A percentile compares a stretch with the other conserved stretches of the same genome.
phyloP scores from a whole-genome alignment of 1,284 basidiomycete species.

The Tilletia horrida region DNA sequence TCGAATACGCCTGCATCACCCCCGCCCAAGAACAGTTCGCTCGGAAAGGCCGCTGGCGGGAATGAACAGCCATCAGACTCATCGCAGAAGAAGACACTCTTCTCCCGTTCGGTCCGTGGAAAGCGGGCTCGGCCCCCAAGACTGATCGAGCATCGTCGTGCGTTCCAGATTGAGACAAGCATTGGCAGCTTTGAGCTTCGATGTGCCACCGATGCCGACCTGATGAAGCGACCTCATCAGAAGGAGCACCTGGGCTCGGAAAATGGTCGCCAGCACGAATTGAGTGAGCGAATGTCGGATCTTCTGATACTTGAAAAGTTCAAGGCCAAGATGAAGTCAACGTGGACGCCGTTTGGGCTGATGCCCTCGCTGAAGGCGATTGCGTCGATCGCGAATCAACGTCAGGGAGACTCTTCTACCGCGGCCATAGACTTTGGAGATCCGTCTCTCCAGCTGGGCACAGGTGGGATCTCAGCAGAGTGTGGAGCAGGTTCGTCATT shows the following conservation, averaged over 20 bases:
- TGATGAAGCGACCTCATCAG: neutral
- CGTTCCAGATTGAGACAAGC: slow-evolving; percentile 31
- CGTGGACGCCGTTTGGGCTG: slow-evolving; percentile 49
- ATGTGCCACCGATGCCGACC: slow-evolving; percentile 21
- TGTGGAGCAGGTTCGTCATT: neutral
- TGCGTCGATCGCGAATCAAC: neutral
- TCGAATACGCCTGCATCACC: no score
- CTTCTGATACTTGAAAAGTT: slow-evolving; percentile 33
- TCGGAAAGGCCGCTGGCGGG: no score
- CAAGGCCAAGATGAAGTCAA: slow-evolving; percentile 26
- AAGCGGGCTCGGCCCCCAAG: neutral
- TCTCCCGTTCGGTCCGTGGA: no score
- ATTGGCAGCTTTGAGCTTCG: slow-evolving; percentile 32
- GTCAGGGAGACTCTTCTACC: slow-evolving; percentile 10
- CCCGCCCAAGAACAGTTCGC: no score
- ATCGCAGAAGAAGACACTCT: no score
- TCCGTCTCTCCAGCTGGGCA: neutral
- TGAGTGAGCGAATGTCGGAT: slow-evolving; percentile 23
- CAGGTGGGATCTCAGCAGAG: neutral
- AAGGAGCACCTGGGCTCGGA: neutral
- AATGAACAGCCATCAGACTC: no score
- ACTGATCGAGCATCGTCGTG: slow-evolving; percentile 39
- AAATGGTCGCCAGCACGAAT: neutral
- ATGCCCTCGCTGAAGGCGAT: slow-evolving; percentile 24
- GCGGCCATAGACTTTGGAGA: neutral